phyloP scores from a whole-genome alignment of 164 flowering plant species.

The Buxus sempervirens region DNA sequence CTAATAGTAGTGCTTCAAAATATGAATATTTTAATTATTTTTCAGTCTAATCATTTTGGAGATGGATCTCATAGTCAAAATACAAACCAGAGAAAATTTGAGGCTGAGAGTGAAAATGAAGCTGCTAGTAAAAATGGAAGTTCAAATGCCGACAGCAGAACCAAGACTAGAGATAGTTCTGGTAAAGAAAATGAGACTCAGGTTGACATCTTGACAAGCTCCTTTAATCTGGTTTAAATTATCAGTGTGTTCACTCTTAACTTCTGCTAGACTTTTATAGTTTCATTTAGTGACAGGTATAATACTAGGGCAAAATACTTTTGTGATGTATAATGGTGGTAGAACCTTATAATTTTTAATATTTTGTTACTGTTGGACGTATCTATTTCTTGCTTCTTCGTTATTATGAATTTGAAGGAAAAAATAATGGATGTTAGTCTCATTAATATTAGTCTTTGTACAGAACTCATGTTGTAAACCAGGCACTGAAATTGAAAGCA shows the following conservation, averaged over 20 bases:
- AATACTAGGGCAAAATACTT: neutral
- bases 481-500: constrained; percentile 30
- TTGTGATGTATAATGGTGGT: neutral
- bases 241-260: neutral
- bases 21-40: neutral
- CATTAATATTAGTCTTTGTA: constrained; percentile 22
- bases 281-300: neutral
- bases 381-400: too few species aligned
- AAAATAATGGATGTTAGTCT: neutral
- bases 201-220: constrained; percentile 19
- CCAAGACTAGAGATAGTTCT: constrained; percentile 22
- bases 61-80: constrained; percentile 20
- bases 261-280: too few species aligned
- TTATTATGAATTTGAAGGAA: neutral
- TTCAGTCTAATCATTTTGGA: constrained; percentile 21
- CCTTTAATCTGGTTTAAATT: neutral
- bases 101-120: constrained; percentile 27
- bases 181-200: constrained; percentile 36
- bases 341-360: neutral
- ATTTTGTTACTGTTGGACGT: neutral
- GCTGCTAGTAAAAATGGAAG: constrained; percentile 27
- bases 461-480: constrained; percentile 39
- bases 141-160: constrained; percentile 22
- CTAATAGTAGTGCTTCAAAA: neutral
- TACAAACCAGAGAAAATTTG: constrained; percentile 14